Conservation (phyloP, 2,329 filamentous ascomycete genomes). For the Metarhizium guizhouense region DNA sequence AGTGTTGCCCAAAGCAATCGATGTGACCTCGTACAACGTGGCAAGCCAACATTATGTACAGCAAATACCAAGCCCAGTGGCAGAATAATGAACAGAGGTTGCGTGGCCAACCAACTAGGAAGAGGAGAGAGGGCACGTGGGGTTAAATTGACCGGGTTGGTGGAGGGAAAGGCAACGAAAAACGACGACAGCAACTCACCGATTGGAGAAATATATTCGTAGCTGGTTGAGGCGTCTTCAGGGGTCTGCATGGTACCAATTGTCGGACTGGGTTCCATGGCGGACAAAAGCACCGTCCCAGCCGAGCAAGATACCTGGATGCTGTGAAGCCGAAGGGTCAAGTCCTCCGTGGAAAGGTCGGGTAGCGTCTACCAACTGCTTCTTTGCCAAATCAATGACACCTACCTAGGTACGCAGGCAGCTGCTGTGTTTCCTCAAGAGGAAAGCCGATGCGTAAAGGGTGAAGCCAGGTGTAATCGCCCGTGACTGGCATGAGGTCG, state of each 20-base stretch:
- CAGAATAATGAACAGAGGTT: not conserved
- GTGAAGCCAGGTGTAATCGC: not conserved
- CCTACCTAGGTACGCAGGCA: not conserved
- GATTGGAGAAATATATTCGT: slow-evolving; percentile 43
- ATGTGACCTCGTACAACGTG: too few species aligned
- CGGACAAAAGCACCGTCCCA: slow-evolving; percentile 6
- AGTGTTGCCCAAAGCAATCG: not conserved
- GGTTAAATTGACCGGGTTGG: slow-evolving; percentile 5
- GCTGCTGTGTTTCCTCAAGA: slow-evolving; percentile 5
- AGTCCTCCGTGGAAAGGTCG: not conserved
- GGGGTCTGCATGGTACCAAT: slow-evolving; percentile 27
- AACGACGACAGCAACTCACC: slow-evolving; percentile 32
- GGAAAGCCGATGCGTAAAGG: slow-evolving; percentile 19
- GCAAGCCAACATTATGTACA: not conserved
- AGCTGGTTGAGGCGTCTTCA: slow-evolving; percentile 33
- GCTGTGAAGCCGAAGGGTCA: not conserved
- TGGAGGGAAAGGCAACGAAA: not conserved
- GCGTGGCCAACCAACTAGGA: slow-evolving; percentile 23
- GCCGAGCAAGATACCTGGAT: not conserved
- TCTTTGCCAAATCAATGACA: not conserved
- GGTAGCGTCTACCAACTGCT: not conserved
- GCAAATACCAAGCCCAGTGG: not conserved
- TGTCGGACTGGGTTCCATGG: slow-evolving; percentile 31
- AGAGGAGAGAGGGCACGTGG: slow-evolving; percentile 34
- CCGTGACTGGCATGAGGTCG: not conserved